Conservation (phyloP, 179 eudicot species). For the Beta macrorhiza region DNA sequence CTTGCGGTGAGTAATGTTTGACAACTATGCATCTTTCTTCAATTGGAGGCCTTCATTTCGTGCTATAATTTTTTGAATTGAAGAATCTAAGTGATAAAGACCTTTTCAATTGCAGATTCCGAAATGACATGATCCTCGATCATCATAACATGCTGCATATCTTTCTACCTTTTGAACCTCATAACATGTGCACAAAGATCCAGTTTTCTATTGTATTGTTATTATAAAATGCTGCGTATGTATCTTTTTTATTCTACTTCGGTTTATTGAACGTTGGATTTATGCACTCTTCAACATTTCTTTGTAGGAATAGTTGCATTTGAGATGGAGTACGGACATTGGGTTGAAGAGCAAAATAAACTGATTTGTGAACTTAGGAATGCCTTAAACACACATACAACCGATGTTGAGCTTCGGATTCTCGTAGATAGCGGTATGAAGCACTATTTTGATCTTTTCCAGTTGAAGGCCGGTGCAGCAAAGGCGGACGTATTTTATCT, state of each 20-base stretch:
- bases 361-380: conserved; percentile 60
- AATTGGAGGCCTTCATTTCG: no score
- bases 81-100: no score
- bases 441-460: conserved; percentile 76
- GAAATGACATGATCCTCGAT: no score
- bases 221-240: not conserved
- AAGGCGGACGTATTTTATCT: conserved; percentile 76
- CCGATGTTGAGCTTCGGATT: conserved; percentile 55
- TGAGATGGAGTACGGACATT: conserved; percentile 76
- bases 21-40: no score
- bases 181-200: no score
- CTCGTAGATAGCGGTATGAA: conserved; percentile 66
- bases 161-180: no score
- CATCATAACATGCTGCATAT: no score
- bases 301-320: conserved; percentile 70
- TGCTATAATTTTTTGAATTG: no score
- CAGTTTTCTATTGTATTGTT: no score
- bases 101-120: no score
- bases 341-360: conserved; percentile 81
- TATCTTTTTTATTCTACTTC: not conserved
- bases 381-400: conserved; percentile 53
- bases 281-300: not conserved
- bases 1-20: no score
- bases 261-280: not conserved
- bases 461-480: conserved; percentile 74